These are phyloP conservation scores for Brettanomyces bruxellensis DNA, from an alignment of 805 yeast species.

Conservation along the genomic window DNA sequence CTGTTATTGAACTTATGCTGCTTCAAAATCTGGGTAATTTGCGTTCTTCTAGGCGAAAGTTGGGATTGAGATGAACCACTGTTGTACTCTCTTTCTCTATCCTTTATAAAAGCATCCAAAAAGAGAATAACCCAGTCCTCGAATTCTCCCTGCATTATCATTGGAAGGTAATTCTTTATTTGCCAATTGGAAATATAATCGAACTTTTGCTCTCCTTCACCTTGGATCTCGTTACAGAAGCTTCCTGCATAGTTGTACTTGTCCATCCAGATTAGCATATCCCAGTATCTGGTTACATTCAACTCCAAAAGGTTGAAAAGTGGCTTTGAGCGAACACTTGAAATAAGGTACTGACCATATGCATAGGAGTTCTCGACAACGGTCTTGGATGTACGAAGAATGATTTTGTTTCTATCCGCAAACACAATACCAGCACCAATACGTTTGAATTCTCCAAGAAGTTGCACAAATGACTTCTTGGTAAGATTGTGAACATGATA, in stretches of 20 bases:
- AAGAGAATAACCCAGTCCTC: slow-evolving; percentile 79
- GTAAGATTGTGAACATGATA: slow-evolving; percentile 85
- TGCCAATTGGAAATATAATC: slow-evolving; percentile 67
- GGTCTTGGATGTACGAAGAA: slow-evolving; percentile 65
- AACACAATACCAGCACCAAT: slow-evolving; percentile 74
- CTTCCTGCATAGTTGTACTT: slow-evolving; percentile 79
- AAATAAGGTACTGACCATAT: slow-evolving; percentile 74
- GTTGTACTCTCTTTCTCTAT: slow-evolving; percentile 30
- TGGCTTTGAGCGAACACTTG: slow-evolving; percentile 71
- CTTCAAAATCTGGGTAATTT: slow-evolving; percentile 45
- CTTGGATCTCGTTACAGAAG: slow-evolving; percentile 35
- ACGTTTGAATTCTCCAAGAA: slow-evolving; percentile 67
- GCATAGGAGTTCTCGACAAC: slow-evolving; percentile 86
- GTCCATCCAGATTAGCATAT: slow-evolving; percentile 92
- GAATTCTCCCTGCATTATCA: slow-evolving; percentile 70
- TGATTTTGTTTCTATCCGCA: slow-evolving; percentile 69
- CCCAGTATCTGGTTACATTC: slow-evolving; percentile 76
- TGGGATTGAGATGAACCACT: slow-evolving; percentile 6
- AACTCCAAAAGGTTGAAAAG: slow-evolving; percentile 77
- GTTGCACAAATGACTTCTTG: slow-evolving; percentile 70
- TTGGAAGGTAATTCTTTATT: slow-evolving; percentile 63
- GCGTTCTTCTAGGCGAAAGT: slow-evolving; percentile 60
- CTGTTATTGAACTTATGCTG: slow-evolving; percentile 27
- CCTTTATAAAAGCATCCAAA: slow-evolving; percentile 56
- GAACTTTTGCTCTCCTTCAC: slow-evolving; percentile 28